A percentile compares a stretch with the other conserved stretches of the same genome.
Conservation (phyloP, 371 early-diverging fungal genomes). For the Choanephora cucurbitarum region DNA sequence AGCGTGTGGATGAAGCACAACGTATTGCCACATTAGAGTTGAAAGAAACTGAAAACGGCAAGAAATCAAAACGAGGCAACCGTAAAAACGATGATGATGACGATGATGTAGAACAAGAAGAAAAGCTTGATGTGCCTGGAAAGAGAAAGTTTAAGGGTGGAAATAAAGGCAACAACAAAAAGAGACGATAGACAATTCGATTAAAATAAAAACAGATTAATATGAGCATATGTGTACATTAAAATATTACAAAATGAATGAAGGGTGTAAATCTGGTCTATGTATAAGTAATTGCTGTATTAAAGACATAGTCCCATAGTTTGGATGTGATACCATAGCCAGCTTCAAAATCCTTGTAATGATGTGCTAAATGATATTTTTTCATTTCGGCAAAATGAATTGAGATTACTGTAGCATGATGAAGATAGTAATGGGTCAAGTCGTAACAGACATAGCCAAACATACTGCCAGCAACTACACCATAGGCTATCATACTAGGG, state of each 20-base stretch:
- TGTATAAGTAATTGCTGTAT: conserved; percentile 57
- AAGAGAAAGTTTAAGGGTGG: conserved; percentile 36
- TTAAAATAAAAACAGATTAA: too few relatives aligned
- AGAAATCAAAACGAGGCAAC: conserved; percentile 55
- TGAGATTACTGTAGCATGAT: conserved; percentile 76
- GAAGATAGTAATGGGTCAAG: conserved; percentile 88
- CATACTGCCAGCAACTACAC: conserved; percentile 69
- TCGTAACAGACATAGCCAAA: conserved; percentile 90
- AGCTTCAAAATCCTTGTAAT: conserved; percentile 81
- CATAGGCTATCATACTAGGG: conserved; percentile 54
- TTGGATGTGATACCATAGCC: conserved; percentile 93
- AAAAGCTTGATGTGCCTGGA: conserved; percentile 28
- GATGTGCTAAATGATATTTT: conserved; percentile 90
- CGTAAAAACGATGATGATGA: conserved; percentile 55
- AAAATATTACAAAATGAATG: too few relatives aligned
- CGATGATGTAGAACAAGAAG: conserved; percentile 52
- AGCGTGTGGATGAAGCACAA: conserved; percentile 91
- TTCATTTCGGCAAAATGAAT: conserved; percentile 81
- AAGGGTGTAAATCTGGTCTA: too few relatives aligned
- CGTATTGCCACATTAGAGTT: conserved; percentile 77
- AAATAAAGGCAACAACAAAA: conserved; percentile 16
- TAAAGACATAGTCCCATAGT: conserved; percentile 85
- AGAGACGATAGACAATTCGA: conserved; percentile 17
- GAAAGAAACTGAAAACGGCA: conserved; percentile 62
- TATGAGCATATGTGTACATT: too few relatives aligned